These are phyloP conservation scores for Tetracladium maxilliforme DNA, from an alignment of 2,329 filamentous ascomycete species.

Conservation along the genomic window DNA sequence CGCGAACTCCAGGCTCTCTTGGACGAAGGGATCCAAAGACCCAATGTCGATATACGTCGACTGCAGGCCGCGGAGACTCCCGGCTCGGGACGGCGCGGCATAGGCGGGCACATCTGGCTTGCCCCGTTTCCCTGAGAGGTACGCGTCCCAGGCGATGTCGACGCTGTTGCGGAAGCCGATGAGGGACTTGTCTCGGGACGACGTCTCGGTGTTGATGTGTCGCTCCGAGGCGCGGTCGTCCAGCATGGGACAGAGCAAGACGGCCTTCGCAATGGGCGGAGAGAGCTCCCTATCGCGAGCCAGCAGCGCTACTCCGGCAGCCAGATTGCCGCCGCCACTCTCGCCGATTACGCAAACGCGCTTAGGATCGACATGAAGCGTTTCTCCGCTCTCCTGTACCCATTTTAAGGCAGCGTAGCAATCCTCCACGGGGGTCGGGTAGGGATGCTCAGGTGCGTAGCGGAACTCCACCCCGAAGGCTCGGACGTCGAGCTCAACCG, in stretches of 20 bases:
- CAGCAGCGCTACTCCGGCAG: slow-evolving; percentile 36
- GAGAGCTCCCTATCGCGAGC: slow-evolving; percentile 17
- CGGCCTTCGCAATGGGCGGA: slow-evolving; percentile 19
- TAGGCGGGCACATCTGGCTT: slow-evolving; percentile 14
- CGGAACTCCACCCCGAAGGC: slow-evolving; percentile 44
- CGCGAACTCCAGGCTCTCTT: slow-evolving; percentile 18
- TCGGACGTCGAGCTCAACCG: too few relatives aligned
- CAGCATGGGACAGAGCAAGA: slow-evolving; percentile 25
- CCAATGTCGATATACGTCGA: slow-evolving; percentile 19
- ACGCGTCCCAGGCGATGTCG: slow-evolving; percentile 14
- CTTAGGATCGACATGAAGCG: slow-evolving; percentile 24
- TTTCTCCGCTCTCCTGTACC: slow-evolving; percentile 11
- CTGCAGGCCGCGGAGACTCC: slow-evolving; percentile 14
- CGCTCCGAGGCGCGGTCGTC: too few relatives aligned
- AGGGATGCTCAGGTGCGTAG: slow-evolving; percentile 39
- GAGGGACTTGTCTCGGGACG: too few relatives aligned
- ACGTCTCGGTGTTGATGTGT: slow-evolving; percentile 12
- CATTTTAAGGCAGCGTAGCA: slow-evolving; percentile 40
- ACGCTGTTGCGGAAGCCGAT: slow-evolving; percentile 14
- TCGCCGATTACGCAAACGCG: slow-evolving; percentile 38
- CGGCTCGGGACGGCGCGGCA: slow-evolving; percentile 14
- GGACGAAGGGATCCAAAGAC: slow-evolving; percentile 16
- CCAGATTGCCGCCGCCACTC: slow-evolving; percentile 41
- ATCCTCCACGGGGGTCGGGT: slow-evolving; percentile 33
- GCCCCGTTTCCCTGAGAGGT: slow-evolving; percentile 12